phyloP scores from a whole-genome alignment of 192 early-diverging fungal species.

The Gamsiella multidivaricata region DNA sequence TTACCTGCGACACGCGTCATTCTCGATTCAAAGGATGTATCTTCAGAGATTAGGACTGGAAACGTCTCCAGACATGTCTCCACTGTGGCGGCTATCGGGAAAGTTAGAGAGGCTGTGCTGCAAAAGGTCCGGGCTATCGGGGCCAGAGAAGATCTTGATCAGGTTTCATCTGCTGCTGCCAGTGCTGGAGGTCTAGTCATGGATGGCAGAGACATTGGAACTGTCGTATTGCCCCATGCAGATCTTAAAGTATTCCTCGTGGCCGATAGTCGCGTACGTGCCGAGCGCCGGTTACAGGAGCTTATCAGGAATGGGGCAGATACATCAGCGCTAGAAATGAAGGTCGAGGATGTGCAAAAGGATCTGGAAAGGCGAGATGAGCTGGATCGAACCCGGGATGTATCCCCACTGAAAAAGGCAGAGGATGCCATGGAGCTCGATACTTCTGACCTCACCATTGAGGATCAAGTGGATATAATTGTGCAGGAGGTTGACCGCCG shows the following conservation, averaged over 20 bases:
- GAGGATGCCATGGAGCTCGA: constrained; percentile 78
- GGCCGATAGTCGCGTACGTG: constrained; percentile 72
- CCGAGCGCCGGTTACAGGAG: constrained; percentile 74
- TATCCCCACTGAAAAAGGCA: constrained; percentile 78
- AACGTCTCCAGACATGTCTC: constrained; percentile 68
- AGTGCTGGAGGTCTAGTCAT: constrained; percentile 77
- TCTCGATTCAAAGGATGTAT: constrained; percentile 74
- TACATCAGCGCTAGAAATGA: constrained; percentile 13
- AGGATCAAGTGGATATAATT: constrained; percentile 75
- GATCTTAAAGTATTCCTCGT: constrained; percentile 83
- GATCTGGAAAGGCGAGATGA: constrained; percentile 77
- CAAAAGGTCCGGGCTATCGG: constrained; percentile 68
- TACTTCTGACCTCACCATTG: constrained; percentile 74
- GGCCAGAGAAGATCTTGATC: constrained; percentile 25
- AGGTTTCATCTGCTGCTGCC: too few relatives aligned
- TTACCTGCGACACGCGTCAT: constrained; percentile 38
- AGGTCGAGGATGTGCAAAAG: constrained; percentile 62
- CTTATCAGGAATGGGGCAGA: constrained; percentile 32
- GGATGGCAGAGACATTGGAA: constrained; percentile 88
- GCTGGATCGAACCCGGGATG: constrained; percentile 69
- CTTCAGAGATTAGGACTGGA: constrained; percentile 66
- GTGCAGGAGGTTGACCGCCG: constrained; percentile 39
- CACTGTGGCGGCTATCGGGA: constrained; percentile 67
- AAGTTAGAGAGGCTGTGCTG: constrained; percentile 64
- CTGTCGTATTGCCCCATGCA: constrained; percentile 77